A percentile compares a stretch with the other conserved stretches of the same genome.
Evolutionary conservation across 2,329 filamentous ascomycete genomes (phyloP).

Genomic region (Pezicula neosporulosa): DNA sequence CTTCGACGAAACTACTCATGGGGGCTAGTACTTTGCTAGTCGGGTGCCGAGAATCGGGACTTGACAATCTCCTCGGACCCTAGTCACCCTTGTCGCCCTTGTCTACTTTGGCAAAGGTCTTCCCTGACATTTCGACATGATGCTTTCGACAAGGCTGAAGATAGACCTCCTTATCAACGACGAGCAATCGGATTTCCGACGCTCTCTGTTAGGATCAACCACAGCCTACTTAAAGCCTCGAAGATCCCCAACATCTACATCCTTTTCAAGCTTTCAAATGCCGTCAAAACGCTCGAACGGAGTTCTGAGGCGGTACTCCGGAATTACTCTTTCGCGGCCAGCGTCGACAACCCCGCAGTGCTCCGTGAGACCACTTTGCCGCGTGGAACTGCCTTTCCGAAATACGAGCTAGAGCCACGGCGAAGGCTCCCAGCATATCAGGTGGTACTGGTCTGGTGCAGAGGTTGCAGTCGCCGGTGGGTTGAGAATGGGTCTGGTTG

Average conservation of each 20-base stretch:
- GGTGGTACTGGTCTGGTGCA: too few species aligned
- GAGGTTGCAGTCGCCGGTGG: neutral
- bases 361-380: too few species aligned
- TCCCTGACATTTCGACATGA: neutral
- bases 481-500: neutral
- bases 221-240: neutral
- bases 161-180: slow-evolving; percentile 1
- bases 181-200: neutral
- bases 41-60: neutral
- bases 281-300: too few species aligned
- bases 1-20: too few species aligned
- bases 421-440: too few species aligned
- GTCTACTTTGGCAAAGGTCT: neutral
- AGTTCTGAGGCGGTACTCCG: too few species aligned
- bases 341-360: too few species aligned
- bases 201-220: neutral
- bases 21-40: too few species aligned
- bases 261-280: too few species aligned
- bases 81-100: neutral
- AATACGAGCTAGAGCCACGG: too few species aligned
- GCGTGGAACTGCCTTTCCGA: too few species aligned
- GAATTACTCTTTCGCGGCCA: too few species aligned
- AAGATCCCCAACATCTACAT: neutral
- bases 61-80: neutral
- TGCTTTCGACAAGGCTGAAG: slow-evolving; percentile 1